These are phyloP conservation scores for Geotrichum aggregatum DNA, from an alignment of 1,139 yeast species.

Conservation along the genomic window DNA sequence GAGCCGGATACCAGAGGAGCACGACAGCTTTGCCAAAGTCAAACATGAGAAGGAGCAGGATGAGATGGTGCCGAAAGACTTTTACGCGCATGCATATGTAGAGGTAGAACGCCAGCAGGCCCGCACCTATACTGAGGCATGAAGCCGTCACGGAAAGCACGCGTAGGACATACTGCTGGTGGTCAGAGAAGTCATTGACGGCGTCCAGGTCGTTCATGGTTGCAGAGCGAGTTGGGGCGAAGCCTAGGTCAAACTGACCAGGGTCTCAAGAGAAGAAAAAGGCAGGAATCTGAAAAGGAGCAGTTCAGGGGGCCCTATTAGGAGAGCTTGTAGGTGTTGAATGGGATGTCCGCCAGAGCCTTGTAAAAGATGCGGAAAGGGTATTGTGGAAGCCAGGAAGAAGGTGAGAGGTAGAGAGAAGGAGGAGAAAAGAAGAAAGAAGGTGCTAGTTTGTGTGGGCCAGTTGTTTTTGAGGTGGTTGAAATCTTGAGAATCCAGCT, in stretches of 20 bases:
- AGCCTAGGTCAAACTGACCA: constrained; percentile 1
- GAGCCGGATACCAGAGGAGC: constrained; percentile 65
- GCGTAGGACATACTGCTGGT: constrained; percentile 30
- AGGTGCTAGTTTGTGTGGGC: too few relatives aligned
- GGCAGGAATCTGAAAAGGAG: not conserved
- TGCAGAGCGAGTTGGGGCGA: not conserved
- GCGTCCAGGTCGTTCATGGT: constrained; percentile 3
- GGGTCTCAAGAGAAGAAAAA: not conserved
- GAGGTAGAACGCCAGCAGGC: constrained; percentile 35
- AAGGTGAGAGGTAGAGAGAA: not conserved
- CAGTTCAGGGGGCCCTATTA: not conserved
- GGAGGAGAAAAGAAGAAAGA: too few relatives aligned
- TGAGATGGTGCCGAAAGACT: constrained; percentile 44
- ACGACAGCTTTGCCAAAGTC: constrained; percentile 74
- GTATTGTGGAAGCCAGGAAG: too few relatives aligned
- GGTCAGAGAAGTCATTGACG: constrained; percentile 22
- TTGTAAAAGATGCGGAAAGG: too few relatives aligned
- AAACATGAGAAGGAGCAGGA: constrained; percentile 60
- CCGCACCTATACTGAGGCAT: constrained; percentile 33
- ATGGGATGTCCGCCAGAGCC: too few relatives aligned
- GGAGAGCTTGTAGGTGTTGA: too few relatives aligned
- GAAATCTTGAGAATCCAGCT: too few relatives aligned
- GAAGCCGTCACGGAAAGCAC: constrained; percentile 35
- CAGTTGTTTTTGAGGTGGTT: too few relatives aligned
- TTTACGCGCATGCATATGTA: constrained; percentile 33